Base-by-base conservation (phyloP, 2,329 filamentous ascomycete genomes). In the Calcarisporium arbuscula region DNA sequence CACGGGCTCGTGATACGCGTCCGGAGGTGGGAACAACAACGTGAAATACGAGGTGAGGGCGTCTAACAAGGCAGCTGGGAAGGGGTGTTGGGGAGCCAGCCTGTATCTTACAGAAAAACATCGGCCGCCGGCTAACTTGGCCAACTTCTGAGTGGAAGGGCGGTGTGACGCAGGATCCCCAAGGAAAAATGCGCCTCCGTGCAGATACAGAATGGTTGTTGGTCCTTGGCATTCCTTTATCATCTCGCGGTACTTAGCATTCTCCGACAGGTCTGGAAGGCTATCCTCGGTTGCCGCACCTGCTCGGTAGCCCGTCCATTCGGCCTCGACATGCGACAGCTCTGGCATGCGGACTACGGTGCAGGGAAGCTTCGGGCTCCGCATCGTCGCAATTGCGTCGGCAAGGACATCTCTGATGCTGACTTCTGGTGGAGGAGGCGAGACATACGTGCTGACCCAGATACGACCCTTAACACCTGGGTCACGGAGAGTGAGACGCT, bases 61-160 rank as follows among this genome's bases (percentile, higher is more conserved):
- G 51, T 92, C 85, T 28, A 90, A 61, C 6, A 92, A 58, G 2
- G 83, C 82, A 0, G 81, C 67, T 0, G 85, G 85, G 52, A 92
- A 92, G 0, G 83, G 74, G 40, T 80, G 61, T 52, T 88, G 80
- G 0, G 85, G 85, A 10, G 82, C 75, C 4, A 92, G 70, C 6
- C 85, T 70, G 57, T 90, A 90, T 4, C 82, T 72, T 5, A 89
- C 77, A 19, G 73, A 80, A 59, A 85, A 84, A 25, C 78, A 77
- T 6, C 82, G 70, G 3, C 84, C 83, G 17, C 74, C 72, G 0
- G 75, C 81, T 37, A 79, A 54, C 50, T 80, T 77, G 16, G 83
- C 82, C 11, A 90, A 61, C 33, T 69, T 73, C 39, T 72, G 73
- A 14, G 68, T 70, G 1, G 70, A 58, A 0, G 64, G 54, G 4